Conservation (phyloP, 768 basidiomycete genomes). For the Mycena galericulata region DNA sequence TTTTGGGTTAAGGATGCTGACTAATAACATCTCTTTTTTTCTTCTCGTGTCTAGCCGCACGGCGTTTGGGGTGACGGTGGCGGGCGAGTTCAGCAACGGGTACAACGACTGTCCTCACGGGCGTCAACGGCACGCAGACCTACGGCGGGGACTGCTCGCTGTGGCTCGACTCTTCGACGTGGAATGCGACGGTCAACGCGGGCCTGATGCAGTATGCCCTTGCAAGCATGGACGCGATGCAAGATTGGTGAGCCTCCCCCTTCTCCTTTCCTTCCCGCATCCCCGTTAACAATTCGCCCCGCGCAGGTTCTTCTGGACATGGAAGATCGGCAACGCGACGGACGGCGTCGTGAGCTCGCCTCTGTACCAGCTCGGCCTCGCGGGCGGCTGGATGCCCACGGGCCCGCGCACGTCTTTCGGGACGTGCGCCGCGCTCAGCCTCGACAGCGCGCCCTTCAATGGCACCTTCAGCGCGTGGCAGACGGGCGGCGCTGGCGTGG, state of each 20-base stretch:
- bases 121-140: slow-evolving; percentile 46
- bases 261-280: slow-evolving; percentile 33
- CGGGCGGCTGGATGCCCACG: slow-evolving; percentile 49
- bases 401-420: slow-evolving; percentile 66
- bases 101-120: too few relatives aligned
- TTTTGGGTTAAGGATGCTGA: too few relatives aligned
- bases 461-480: slow-evolving; percentile 63
- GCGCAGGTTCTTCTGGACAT: slow-evolving; percentile 83
- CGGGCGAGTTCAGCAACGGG: too few relatives aligned
- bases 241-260: slow-evolving; percentile 59
- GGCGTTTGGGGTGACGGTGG: too few relatives aligned
- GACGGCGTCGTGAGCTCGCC: slow-evolving; percentile 63
- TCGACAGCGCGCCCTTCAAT: slow-evolving; percentile 45
- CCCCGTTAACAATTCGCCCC: slow-evolving; percentile 49
- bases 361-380: slow-evolving; percentile 74
- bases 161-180: slow-evolving; percentile 59
- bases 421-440: slow-evolving; percentile 64
- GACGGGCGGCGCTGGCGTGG: too few relatives aligned
- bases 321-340: slow-evolving; percentile 76
- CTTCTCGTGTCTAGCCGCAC: too few relatives aligned
- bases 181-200: slow-evolving; percentile 41
- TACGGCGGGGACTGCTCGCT: slow-evolving; percentile 47
- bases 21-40: too few relatives aligned
- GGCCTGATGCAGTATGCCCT: slow-evolving; percentile 29
- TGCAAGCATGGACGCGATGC: slow-evolving; percentile 69